Base-by-base conservation (phyloP, 192 early-diverging fungal genomes). In the Entomortierella parvispora region DNA sequence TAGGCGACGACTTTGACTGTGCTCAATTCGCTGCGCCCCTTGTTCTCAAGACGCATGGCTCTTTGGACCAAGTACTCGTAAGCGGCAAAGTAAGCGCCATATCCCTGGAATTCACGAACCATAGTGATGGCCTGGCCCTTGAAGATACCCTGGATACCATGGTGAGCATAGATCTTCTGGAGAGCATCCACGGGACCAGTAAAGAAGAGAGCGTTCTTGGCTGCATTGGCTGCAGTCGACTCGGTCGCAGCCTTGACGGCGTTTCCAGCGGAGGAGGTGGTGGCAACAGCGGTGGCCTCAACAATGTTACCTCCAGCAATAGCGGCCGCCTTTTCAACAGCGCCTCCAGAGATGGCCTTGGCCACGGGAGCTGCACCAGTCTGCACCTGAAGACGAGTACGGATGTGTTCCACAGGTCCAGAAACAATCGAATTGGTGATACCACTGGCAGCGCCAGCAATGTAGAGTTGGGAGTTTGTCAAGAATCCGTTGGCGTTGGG, bases 301-400 rank as follows among this genome's bases (percentile, higher is more conserved):
- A 23, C 54, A 54, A 40, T 51, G 12, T 65, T 42, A 14, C 33
- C 62, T 23, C 33, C 51, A 9, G 69, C 54, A 23, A 71, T 64
- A 0, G 70, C 49, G 17, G 62, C 62, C 2, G 29, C 56, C 33
- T 53, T 68, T 10, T 81, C 82, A 3, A 50, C 53, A 25, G 55
- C 37, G 47, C 57, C 60, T 2, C 65, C 66, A 31, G 51, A 46
- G 34, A 68, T 67, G 17, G 74, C 62, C 50, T 56, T 59, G 28
- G 42, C 32, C 15, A 54, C 61, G 9, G 82, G 77, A 0, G 84
- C 64, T 20, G 84, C 81, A 3, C 88, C 83, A 3, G 90, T 90
- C 81, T 99, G 97, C 9, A 97, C 94, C 75, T 99, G 97, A 57
- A 99, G 88, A 53, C 97, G 90, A 23, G 93, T 96, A 65, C 97